Conservation (phyloP, 1,284 basidiomycete species). For the Sporisorium sorghi region DNA sequence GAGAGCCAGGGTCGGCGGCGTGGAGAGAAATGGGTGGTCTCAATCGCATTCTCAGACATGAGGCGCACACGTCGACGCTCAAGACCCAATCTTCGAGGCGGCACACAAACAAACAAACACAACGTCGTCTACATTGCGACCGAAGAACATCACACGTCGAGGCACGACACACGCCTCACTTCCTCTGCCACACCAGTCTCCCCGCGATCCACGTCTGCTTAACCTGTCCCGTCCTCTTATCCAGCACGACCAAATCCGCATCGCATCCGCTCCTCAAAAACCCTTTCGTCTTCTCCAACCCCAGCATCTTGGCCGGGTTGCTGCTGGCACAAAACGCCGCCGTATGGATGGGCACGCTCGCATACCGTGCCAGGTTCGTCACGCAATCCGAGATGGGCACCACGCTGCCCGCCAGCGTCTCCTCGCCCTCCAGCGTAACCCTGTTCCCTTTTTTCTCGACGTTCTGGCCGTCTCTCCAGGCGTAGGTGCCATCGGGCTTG, state of each 20-base stretch:
- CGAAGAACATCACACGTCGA: neutral
- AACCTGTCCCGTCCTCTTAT: conserved; percentile 77
- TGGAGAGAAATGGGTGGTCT: no score
- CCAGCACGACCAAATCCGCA: conserved; percentile 80
- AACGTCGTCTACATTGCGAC: neutral
- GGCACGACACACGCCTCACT: neutral
- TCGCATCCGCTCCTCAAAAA: conserved; percentile 82
- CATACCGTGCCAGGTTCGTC: conserved; percentile 83
- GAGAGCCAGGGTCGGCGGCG: no score
- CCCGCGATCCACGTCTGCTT: conserved; percentile 84
- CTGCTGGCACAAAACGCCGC: conserved; percentile 85
- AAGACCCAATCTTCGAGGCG: no score
- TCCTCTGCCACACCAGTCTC: conserved; percentile 61
- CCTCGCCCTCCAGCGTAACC: conserved; percentile 84
- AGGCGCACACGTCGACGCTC: no score
- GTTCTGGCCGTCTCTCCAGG: conserved; percentile 83
- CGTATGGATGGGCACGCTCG: conserved; percentile 82
- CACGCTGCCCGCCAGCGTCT: conserved; percentile 80
- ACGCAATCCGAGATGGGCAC: conserved; percentile 84
- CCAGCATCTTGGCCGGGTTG: conserved; percentile 84
- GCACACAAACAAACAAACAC: no score
- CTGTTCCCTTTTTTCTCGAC: conserved; percentile 84
- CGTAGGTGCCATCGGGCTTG: conserved; percentile 83
- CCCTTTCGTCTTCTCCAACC: conserved; percentile 81
- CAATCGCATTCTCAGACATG: no score